Conservation (phyloP, 805 yeast species). For the Pichia manshurica region DNA sequence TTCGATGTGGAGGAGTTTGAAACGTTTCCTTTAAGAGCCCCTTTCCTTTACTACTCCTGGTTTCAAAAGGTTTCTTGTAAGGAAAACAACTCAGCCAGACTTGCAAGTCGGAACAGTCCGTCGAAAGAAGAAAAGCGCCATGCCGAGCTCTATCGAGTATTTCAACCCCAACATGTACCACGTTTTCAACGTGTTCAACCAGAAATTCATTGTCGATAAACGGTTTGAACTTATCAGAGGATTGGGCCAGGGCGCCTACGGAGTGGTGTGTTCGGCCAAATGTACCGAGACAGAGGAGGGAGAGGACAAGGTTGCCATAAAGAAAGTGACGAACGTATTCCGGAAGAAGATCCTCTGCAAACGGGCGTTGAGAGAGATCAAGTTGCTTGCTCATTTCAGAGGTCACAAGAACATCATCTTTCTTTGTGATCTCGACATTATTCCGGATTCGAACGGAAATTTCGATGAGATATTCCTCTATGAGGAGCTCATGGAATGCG, state of each 20-base stretch:
- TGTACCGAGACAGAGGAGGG: slow-evolving; percentile 68
- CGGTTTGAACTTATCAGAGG: slow-evolving; percentile 87
- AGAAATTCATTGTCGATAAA: slow-evolving; percentile 87
- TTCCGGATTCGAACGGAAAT: slow-evolving; percentile 58
- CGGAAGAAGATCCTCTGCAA: slow-evolving; percentile 86
- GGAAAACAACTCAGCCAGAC: not conserved
- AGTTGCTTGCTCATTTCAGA: slow-evolving; percentile 83
- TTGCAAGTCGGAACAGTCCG: not conserved
- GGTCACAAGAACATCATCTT: slow-evolving; percentile 97
- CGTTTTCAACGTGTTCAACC: slow-evolving; percentile 59
- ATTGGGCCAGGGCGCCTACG: slow-evolving; percentile 97
- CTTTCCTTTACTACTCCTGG: not conserved
- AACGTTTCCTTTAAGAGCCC: not conserved
- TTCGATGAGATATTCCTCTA: slow-evolving; percentile 91
- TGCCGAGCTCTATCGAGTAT: not conserved
- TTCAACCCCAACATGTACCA: slow-evolving; percentile 25
- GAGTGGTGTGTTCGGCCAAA: slow-evolving; percentile 91
- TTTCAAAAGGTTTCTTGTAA: too few species aligned
- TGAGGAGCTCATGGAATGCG: slow-evolving; percentile 98
- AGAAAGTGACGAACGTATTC: slow-evolving; percentile 92
- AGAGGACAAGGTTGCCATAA: slow-evolving; percentile 87
- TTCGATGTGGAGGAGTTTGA: not conserved
- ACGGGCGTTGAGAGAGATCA: slow-evolving; percentile 85
- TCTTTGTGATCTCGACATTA: slow-evolving; percentile 88
- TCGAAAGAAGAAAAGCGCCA: not conserved